Conservation (phyloP, 495 filamentous ascomycete genomes). For the Tuber borchii region DNA sequence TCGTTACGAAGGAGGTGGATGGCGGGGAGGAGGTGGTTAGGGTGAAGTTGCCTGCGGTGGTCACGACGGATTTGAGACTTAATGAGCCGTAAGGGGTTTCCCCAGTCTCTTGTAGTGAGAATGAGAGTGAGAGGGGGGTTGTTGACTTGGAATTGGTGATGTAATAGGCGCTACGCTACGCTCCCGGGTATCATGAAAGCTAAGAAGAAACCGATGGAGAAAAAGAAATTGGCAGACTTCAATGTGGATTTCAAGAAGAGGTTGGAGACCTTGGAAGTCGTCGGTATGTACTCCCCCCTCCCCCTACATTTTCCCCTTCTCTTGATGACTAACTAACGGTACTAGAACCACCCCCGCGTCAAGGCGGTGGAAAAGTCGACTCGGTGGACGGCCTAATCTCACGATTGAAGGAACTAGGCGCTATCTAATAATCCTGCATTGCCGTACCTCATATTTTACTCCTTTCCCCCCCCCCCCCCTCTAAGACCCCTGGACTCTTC, state of each 20-base stretch:
- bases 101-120: not conserved
- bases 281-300: conserved; percentile 52
- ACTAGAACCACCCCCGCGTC: conserved; percentile 70
- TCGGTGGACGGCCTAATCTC: conserved; percentile 87
- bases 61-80: conserved; percentile 89
- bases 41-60: conserved; percentile 76
- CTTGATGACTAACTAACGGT: conserved; percentile 46
- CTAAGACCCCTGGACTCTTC: not conserved
- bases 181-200: conserved; percentile 99
- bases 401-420: conserved; percentile 92
- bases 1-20: conserved; percentile 85
- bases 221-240: conserved; percentile 75
- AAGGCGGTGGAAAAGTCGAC: conserved; percentile 94
- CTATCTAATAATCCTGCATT: conserved; percentile 36
- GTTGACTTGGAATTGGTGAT: conserved; percentile 3
- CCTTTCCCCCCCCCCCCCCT: not conserved
- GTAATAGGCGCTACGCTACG: conserved; percentile 66
- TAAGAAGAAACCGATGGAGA: conserved; percentile 97
- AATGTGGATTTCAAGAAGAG: conserved; percentile 65
- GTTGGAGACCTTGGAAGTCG: conserved; percentile 82
- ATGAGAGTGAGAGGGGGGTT: not conserved
- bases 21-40: conserved; percentile 85
- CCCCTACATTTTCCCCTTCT: not conserved
- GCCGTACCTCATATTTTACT: not conserved
- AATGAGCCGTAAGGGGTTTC: conserved; percentile 61